These are phyloP conservation scores for Sequoia sempervirens DNA, from an alignment of 75 land plant species.

Conservation along the genomic window DNA sequence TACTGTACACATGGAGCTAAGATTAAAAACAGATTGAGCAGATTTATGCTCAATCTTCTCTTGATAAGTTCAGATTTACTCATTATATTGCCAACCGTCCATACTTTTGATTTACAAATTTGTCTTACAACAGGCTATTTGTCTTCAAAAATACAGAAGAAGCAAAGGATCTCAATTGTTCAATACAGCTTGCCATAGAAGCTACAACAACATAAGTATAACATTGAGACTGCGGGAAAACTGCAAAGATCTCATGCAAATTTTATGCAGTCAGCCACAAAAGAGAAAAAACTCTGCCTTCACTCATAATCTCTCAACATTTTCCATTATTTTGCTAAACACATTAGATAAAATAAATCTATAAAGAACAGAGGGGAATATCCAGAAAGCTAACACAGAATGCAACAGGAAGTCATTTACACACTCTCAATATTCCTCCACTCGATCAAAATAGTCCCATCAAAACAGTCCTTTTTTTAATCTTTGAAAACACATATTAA, in stretches of 20 bases:
- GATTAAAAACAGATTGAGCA: too few species aligned
- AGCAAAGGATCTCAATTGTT: too few species aligned
- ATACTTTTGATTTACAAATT: too few species aligned
- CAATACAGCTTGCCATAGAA: too few species aligned
- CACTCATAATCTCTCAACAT: not conserved
- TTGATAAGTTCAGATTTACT: too few species aligned
- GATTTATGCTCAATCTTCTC: too few species aligned
- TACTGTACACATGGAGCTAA: too few species aligned
- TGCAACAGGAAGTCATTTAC: not conserved
- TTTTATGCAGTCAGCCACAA: not conserved
- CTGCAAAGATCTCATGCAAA: not conserved
- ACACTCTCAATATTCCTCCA: not conserved
- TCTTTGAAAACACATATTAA: not conserved
- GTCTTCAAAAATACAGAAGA: too few species aligned
- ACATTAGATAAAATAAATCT: not conserved
- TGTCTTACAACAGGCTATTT: too few species aligned
- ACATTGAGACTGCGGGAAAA: too few species aligned
- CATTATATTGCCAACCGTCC: too few species aligned
- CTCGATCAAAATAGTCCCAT: not conserved
- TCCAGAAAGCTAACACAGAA: not conserved
- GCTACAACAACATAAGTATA: too few species aligned
- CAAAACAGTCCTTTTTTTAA: not conserved
- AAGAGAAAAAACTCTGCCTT: not conserved
- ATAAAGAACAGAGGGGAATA: not conserved
- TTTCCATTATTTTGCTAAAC: not conserved